Evolutionary conservation across 176 grass and related monocot genomes (phyloP).

Genomic region (Cenchrus purpureus): DNA sequence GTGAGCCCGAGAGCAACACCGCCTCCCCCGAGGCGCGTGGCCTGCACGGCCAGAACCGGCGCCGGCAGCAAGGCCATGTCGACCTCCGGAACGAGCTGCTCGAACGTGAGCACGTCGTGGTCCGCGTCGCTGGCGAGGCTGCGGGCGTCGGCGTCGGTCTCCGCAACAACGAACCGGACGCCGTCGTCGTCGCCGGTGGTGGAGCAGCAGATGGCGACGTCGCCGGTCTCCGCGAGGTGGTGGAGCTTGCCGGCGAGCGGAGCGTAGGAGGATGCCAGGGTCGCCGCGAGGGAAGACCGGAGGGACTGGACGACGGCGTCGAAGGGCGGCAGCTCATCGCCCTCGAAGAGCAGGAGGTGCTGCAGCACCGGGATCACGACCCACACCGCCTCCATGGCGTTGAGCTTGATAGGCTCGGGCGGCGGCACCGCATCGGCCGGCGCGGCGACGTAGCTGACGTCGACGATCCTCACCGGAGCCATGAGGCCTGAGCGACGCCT

Average conservation of each 20-base stretch:
- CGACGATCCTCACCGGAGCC: slow-evolving; percentile 25
- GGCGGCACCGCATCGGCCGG: not conserved
- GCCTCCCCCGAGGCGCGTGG: slow-evolving; percentile 33
- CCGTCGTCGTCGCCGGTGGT: not conserved
- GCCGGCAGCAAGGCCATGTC: slow-evolving; percentile 49
- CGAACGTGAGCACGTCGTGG: slow-evolving; percentile 36
- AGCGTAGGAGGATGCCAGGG: slow-evolving; percentile 22
- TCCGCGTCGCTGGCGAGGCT: slow-evolving; percentile 39
- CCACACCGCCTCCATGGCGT: slow-evolving; percentile 44
- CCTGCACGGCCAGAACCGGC: slow-evolving; percentile 57
- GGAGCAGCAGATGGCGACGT: no score
- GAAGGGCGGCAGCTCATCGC: slow-evolving; percentile 37
- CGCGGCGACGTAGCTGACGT: slow-evolving; percentile 30
- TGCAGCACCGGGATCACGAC: not conserved
- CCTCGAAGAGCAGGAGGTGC: slow-evolving; percentile 42
- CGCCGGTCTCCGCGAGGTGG: slow-evolving; percentile 17
- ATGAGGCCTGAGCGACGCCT: not conserved
- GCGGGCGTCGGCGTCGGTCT: slow-evolving; percentile 41
- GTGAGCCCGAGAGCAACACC: slow-evolving; percentile 31
- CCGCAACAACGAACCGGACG: slow-evolving; percentile 45
- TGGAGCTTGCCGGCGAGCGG: slow-evolving; percentile 50
- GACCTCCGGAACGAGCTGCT: slow-evolving; percentile 42
- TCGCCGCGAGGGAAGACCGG: slow-evolving; percentile 31
- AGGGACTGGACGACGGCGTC: slow-evolving; percentile 10
- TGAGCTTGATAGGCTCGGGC: slow-evolving; percentile 36